phyloP scores from a whole-genome alignment of 1,284 basidiomycete genomes.

The Sanghuangporus weigelae region DNA sequence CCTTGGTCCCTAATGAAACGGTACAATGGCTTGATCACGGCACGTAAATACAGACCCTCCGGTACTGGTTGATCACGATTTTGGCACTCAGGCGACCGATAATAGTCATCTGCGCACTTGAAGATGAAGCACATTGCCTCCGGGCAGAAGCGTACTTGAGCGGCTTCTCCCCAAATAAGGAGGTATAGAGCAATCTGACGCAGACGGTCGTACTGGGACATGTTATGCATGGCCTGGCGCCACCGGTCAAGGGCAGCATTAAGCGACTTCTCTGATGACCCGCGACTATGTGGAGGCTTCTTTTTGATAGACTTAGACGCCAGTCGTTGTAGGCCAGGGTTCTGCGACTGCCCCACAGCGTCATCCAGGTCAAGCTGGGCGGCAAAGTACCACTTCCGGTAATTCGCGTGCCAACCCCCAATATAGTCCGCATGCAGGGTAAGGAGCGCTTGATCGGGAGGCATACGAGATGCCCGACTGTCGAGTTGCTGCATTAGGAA shows the following conservation, averaged over 20 bases:
- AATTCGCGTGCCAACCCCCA: constrained; percentile 94
- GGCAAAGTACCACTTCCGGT: constrained; percentile 99
- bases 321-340: constrained; percentile 83
- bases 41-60: constrained; percentile 89
- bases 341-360: constrained; percentile 89
- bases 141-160: constrained; percentile 96
- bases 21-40: constrained; percentile 95
- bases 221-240: constrained; percentile 98
- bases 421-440: constrained; percentile 99
- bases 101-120: constrained; percentile 99
- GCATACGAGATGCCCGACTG: constrained; percentile 95
- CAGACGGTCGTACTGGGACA: constrained; percentile 97
- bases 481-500: constrained; percentile 98
- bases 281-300: constrained; percentile 40
- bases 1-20: constrained; percentile 97
- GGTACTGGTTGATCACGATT: constrained; percentile 90
- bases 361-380: constrained; percentile 99
- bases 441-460: constrained; percentile 89
- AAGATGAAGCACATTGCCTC: constrained; percentile 99
- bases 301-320: constrained; percentile 42
- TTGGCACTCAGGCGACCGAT: constrained; percentile 98
- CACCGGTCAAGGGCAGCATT: constrained; percentile 87
- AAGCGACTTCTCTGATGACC: constrained; percentile 73
- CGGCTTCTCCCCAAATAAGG: constrained; percentile 97
- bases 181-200: constrained; percentile 96